Conservation (phyloP, 139 green algal genomes). For the Zygnema circumcarinatum region DNA sequence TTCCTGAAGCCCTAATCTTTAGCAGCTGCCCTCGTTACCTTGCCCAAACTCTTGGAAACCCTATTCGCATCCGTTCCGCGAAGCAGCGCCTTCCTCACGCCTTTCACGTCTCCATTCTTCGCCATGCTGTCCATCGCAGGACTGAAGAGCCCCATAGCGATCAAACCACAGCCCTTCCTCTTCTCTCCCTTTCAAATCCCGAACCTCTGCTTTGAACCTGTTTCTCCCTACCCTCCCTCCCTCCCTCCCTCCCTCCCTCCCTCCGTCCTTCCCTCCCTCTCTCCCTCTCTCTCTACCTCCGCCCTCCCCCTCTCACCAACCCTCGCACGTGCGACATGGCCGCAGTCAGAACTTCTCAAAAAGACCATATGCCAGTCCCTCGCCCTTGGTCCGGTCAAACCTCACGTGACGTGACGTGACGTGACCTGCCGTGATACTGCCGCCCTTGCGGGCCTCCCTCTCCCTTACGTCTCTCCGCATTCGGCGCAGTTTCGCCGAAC, state of each 20-base stretch:
- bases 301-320: not conserved
- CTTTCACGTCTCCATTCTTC: not conserved
- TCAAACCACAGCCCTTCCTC: too few relatives aligned
- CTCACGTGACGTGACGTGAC: not conserved
- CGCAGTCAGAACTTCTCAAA: conserved; percentile 3
- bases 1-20: too few relatives aligned
- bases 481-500: too few relatives aligned
- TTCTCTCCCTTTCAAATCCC: too few relatives aligned
- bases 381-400: not conserved
- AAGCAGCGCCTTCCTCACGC: not conserved
- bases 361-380: not conserved
- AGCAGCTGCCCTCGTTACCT: too few relatives aligned
- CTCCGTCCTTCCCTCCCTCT: conserved; percentile 32
- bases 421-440: too few relatives aligned
- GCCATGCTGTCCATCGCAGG: not conserved
- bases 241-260: conserved; percentile 39
- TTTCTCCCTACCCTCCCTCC: conserved; percentile 26
- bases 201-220: too few relatives aligned
- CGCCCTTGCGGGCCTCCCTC: not conserved
- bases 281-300: conserved; percentile 26
- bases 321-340: not conserved
- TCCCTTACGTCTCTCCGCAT: conserved; percentile 24
- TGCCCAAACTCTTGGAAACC: not conserved
- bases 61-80: not conserved
- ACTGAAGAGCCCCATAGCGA: not conserved